These are phyloP conservation scores for Gnaphalium uliginosum DNA, from an alignment of 129 eudicot species.

Conservation along the genomic window DNA sequence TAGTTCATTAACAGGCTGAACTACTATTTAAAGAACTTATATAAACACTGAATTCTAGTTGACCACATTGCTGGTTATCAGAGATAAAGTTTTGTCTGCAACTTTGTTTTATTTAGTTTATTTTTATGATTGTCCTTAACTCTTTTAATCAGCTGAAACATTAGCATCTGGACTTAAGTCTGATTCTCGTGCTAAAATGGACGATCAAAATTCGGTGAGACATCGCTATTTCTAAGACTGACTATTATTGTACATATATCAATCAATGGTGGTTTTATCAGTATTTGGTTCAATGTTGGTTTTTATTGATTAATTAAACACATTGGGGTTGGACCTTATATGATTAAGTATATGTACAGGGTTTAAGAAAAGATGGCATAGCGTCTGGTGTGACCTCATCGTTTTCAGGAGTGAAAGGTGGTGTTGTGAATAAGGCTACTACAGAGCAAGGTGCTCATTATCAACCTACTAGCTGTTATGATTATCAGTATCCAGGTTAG, in stretches of 20 bases:
- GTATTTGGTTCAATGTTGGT: not conserved
- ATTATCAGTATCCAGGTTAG: slow-evolving; percentile 78
- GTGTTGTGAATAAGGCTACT: slow-evolving; percentile 29
- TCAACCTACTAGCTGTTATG: slow-evolving; percentile 53
- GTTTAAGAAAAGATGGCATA: slow-evolving; percentile 44
- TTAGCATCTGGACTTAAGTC: slow-evolving; percentile 45
- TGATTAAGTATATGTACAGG: slow-evolving; percentile 23
- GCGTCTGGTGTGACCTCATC: slow-evolving; percentile 31
- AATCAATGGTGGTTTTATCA: not conserved
- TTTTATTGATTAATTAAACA: not conserved
- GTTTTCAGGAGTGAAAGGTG: slow-evolving; percentile 44
- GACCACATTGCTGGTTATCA: no score
- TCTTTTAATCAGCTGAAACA: slow-evolving; percentile 42
- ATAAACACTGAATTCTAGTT: not conserved
- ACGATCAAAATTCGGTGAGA: slow-evolving; percentile 48
- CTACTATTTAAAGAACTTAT: no score
- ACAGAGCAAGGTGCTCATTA: slow-evolving; percentile 47
- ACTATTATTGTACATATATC: not conserved
- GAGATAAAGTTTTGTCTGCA: not conserved
- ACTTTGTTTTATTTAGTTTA: not conserved
- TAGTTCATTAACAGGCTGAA: no score
- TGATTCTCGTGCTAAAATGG: slow-evolving; percentile 34
- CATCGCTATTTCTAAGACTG: not conserved
- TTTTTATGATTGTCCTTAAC: slow-evolving; percentile 28
- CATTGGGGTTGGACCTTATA: not conserved